phyloP scores from a whole-genome alignment of 2,329 filamentous ascomycete genomes.

The Leptodontidium sp. region DNA sequence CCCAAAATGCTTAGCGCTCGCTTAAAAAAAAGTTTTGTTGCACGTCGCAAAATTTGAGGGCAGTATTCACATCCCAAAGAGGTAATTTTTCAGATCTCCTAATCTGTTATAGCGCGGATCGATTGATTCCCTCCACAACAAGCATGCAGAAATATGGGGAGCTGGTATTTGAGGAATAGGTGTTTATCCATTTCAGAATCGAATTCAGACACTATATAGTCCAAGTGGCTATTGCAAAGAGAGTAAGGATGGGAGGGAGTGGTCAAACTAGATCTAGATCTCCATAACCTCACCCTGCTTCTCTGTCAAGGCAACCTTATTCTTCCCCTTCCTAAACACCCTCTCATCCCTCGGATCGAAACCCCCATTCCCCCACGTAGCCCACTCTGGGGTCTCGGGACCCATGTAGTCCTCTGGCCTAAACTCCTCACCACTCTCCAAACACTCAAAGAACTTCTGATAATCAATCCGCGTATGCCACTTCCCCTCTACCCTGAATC shows the following conservation, averaged over 20 bases:
- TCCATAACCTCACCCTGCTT: conserved; percentile 34
- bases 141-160: too few species aligned
- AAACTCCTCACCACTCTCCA: conserved; percentile 76
- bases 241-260: too few species aligned
- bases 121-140: too few species aligned
- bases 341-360: conserved; percentile 91
- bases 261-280: conserved; percentile 8
- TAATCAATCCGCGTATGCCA: conserved; percentile 97
- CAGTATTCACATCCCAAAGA: background rate
- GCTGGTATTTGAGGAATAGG: too few species aligned
- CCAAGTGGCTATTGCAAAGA: background rate
- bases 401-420: conserved; percentile 91
- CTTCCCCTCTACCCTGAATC: conserved; percentile 78
- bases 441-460: conserved; percentile 82
- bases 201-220: too few species aligned
- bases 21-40: background rate
- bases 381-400: conserved; percentile 88
- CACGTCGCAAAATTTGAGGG: background rate
- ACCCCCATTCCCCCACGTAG: conserved; percentile 90
- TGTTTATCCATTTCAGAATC: too few species aligned
- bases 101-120: too few species aligned
- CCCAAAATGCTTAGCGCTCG: background rate
- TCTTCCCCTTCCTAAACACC: conserved; percentile 84
- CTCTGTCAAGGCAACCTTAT: conserved; percentile 42
- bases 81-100: background rate